Evolutionary conservation across 495 filamentous ascomycete genomes (phyloP), one percentile per base, ranked within the genome.

Genomic region (Saxophila tyrrhenica): DNA sequence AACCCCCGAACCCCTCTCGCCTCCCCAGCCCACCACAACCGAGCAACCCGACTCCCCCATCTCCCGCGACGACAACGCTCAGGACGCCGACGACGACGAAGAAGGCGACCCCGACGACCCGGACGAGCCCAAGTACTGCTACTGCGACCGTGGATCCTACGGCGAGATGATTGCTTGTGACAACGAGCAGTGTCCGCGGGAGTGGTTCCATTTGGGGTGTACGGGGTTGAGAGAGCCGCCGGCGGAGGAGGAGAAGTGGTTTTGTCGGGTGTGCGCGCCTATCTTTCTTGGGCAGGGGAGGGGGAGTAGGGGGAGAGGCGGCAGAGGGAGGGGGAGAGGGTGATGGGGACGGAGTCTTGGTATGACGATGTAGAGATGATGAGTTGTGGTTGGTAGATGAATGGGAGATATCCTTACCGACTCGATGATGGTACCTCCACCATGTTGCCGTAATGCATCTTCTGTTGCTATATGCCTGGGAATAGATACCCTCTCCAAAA

Each of bases 161-260:
- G 92, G 92, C 20, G 87, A 94, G 70, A 98, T 98, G 92, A 86
- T 98, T 16, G 92, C 84, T n/a, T 98, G 92, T 60, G 92, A 98
- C 64, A 86, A 84, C 43, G 86, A 91, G 48, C 77, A 76, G 23
- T 98, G 92, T 70, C 78, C 82, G 56, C 77, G 80, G 57, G 91
- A 97, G 70, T 98, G 92, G 92, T 98, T 97, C 72, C 92, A 98
- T 75, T 66, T 98, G 41, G 83, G 82, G 39, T 98, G 92, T 68
- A 89, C 94, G 17, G 90, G 88, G 51, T 65, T 98, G 67, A 86
- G 81, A 49, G 86, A 85, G 62, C 85, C 90, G 46, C 92, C 92
- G 24, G 85, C 21, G 44, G 58, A 57, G 45, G 47, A 47, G 2
- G 58, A 57, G 54, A 50, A 17, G 50, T 61, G 58, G 58, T 61